phyloP scores from a whole-genome alignment of 305 asterid species.

The Fraxinus latifolia region DNA sequence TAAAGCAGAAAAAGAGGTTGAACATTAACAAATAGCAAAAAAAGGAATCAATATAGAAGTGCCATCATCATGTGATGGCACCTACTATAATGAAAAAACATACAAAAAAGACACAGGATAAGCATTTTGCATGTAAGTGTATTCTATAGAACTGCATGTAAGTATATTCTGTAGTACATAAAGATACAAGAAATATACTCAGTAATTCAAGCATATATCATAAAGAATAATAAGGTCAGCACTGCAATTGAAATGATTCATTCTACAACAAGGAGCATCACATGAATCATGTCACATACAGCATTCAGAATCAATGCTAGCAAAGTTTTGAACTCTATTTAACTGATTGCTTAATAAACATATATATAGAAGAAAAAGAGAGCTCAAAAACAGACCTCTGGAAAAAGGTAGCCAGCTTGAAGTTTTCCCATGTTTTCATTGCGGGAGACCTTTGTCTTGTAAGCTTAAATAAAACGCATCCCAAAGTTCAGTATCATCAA shows the following conservation, averaged over 20 bases:
- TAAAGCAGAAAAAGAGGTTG: slow-evolving; percentile 12
- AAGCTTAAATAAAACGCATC: slow-evolving; percentile 47
- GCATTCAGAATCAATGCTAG: neutral
- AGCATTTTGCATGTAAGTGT: neutral
- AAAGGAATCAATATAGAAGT: slow-evolving; percentile 7
- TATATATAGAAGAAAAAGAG: neutral
- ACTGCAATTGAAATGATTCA: neutral
- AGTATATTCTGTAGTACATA: neutral
- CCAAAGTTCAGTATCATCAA: slow-evolving; percentile 8
- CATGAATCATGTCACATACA: neutral
- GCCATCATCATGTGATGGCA: neutral
- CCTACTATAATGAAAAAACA: neutral
- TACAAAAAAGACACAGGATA: neutral
- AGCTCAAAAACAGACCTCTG: slow-evolving; percentile 58
- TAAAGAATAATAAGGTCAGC: neutral
- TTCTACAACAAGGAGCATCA: neutral
- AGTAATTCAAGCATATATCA: neutral
- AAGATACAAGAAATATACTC: neutral
- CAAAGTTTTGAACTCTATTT: neutral
- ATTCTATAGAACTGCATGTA: neutral
- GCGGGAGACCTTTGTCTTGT: slow-evolving; percentile 75
- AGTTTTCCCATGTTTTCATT: slow-evolving; percentile 82
- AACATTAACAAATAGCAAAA: neutral
- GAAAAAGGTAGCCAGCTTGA: slow-evolving; percentile 98
- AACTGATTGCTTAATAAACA: neutral